phyloP scores from a whole-genome alignment of 345 rosid genomes.

The Corchorus olitorius region DNA sequence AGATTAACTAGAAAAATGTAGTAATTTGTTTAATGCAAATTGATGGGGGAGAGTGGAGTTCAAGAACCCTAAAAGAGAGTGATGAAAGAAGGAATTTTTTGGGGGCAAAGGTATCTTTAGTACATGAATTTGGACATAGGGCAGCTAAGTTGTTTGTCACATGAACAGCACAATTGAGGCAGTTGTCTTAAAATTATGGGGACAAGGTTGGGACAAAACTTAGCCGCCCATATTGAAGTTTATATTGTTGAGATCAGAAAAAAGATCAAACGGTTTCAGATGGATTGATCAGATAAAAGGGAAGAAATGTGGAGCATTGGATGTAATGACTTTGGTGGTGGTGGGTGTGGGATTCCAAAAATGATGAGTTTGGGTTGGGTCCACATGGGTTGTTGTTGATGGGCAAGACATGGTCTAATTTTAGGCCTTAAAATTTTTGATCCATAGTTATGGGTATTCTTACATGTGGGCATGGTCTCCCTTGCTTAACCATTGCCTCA shows the following conservation, averaged over 20 bases:
- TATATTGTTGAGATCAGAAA: conserved; percentile 14
- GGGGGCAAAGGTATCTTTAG: conserved; percentile 11
- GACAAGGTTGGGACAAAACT: conserved; percentile 51
- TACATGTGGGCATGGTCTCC: conserved; percentile 18
- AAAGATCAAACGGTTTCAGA: conserved; percentile 26
- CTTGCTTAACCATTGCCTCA: conserved; percentile 12
- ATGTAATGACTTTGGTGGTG: not conserved
- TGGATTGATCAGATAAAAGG: not conserved
- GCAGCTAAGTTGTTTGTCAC: conserved; percentile 40
- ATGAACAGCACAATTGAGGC: conserved; percentile 35
- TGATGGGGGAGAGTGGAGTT: not conserved
- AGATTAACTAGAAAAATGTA: too few species aligned
- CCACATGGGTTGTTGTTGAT: conserved; percentile 46
- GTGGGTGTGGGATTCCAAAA: conserved; percentile 30
- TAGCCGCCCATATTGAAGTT: conserved; percentile 36
- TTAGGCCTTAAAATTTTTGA: not conserved
- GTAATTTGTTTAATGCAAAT: not conserved
- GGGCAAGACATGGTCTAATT: conserved; percentile 21
- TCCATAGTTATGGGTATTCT: not conserved
- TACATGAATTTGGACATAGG: conserved; percentile 21
- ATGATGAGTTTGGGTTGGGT: conserved; percentile 27
- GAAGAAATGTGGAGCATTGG: conserved; percentile 29
- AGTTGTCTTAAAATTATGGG: conserved; percentile 34
- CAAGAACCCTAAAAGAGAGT: conserved; percentile 1
- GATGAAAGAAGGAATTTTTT: not conserved